These are phyloP conservation scores for Sonneratia alba DNA, from an alignment of 345 rosid genomes.

Conservation along the genomic window DNA sequence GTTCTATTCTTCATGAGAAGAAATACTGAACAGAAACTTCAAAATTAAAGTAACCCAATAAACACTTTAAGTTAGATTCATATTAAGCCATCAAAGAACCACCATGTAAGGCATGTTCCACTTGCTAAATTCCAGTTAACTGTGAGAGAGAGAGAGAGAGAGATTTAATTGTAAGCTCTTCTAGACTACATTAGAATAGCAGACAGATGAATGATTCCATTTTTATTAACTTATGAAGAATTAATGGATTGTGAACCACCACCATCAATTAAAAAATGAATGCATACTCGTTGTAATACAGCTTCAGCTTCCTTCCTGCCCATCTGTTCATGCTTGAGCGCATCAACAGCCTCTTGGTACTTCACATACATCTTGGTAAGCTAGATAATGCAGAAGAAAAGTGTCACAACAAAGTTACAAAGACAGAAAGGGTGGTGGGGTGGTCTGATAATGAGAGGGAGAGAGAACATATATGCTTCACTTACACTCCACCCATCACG, in stretches of 20 bases:
- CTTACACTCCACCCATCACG: slow-evolving; percentile 99
- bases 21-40: not conserved
- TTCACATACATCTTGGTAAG: slow-evolving; percentile 86
- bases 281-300: slow-evolving; percentile 69
- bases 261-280: not conserved
- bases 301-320: slow-evolving; percentile 93
- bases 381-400: slow-evolving; percentile 18
- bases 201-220: not conserved
- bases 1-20: not conserved
- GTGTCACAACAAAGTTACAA: not conserved
- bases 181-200: not conserved
- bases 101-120: not conserved
- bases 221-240: not conserved
- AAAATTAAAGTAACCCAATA: not conserved
- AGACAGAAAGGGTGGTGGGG: not conserved
- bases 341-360: slow-evolving; percentile 98
- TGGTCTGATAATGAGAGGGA: too few species aligned
- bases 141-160: not conserved
- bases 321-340: slow-evolving; percentile 84
- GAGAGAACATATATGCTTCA: slow-evolving; percentile 2
- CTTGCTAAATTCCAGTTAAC: not conserved
- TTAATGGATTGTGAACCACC: not conserved
- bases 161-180: not conserved
- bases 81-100: not conserved
- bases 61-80: not conserved